Base-by-base conservation (phyloP, 2,329 filamentous ascomycete species). In the Penicillium sp. region DNA sequence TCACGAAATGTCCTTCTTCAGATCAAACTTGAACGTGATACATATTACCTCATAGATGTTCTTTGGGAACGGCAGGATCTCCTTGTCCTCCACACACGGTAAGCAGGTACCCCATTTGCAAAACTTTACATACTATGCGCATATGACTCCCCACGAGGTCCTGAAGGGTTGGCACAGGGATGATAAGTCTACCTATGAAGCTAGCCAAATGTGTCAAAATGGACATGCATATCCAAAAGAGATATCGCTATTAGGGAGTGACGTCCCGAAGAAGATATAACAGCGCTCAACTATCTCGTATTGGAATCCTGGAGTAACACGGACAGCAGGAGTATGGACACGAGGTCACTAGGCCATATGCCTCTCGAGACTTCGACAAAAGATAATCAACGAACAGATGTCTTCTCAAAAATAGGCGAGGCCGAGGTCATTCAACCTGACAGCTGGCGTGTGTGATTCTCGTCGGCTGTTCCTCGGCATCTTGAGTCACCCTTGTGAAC, bases 391-490 rank as follows among this genome's bases (percentile, higher is more conserved):
- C 40, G 10, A 37, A 5, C 10, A 23, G 37, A 26, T 23, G 37
- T 21, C 6, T 28, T 21, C 10, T 4, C 40, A n/a, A 31, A n/a
- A 11, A 31, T n/a, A 33, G 21, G 24, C 42, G 16, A 31, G 26
- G 18, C 42, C 42, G 42, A 45, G 42, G 42, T 21, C 42, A 28
- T 45, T n/a, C 9, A 31, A 14, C n/a, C 3, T 18, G 46, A 19
- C 36, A 34, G 45, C 40, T 11, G 42, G 19, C 9, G 45, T 21
- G 48, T 21, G 40, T 36, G 40, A 24, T 47, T 37, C 36, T 14
- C 14, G 40, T 48, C 33, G 34, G 7, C 31, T 54, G 53, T 61
- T 54, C 56, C 56, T 55, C 56, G 56, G 60, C 54, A 58, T 54
- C 40, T 54, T 50, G 53, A 52, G 51, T 55, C 33, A 55, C 39